phyloP scores from a whole-genome alignment of 306 rosid species.

The Prunus fruticosa region DNA sequence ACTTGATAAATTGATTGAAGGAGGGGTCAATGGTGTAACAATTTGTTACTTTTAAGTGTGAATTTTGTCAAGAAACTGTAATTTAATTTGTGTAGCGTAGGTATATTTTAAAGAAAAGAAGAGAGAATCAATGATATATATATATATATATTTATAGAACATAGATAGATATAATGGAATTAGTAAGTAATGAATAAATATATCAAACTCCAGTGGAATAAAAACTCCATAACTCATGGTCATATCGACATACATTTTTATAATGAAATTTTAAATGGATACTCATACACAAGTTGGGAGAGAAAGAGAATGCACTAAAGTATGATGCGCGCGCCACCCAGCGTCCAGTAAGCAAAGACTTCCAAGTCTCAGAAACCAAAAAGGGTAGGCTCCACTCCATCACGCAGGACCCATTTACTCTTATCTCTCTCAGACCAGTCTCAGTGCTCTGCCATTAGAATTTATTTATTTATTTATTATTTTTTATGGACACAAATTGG shows the following conservation, averaged over 20 bases:
- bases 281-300: slow-evolving; percentile 11
- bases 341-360: slow-evolving; percentile 30
- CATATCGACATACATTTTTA: background rate
- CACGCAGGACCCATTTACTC: slow-evolving; percentile 54
- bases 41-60: no score
- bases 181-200: background rate
- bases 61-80: no score
- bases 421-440: slow-evolving; percentile 13
- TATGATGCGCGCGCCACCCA: slow-evolving; percentile 47
- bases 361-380: slow-evolving; percentile 38
- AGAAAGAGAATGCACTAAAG: slow-evolving; percentile 20
- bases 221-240: background rate
- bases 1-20: no score
- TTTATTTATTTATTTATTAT: background rate
- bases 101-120: no score
- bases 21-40: no score
- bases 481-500: slow-evolving; percentile 68
- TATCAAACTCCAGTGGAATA: background rate
- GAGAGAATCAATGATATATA: no score
- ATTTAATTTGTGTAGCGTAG: no score
- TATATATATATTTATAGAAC: no score
- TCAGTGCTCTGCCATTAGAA: slow-evolving; percentile 49
- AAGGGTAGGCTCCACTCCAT: slow-evolving; percentile 32
- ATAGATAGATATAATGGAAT: no score
- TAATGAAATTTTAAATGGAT: background rate